These are phyloP conservation scores for Sphagnum tenellum DNA, from an alignment of 225 moss, liverwort and hornwort genomes.

Conservation along the genomic window DNA sequence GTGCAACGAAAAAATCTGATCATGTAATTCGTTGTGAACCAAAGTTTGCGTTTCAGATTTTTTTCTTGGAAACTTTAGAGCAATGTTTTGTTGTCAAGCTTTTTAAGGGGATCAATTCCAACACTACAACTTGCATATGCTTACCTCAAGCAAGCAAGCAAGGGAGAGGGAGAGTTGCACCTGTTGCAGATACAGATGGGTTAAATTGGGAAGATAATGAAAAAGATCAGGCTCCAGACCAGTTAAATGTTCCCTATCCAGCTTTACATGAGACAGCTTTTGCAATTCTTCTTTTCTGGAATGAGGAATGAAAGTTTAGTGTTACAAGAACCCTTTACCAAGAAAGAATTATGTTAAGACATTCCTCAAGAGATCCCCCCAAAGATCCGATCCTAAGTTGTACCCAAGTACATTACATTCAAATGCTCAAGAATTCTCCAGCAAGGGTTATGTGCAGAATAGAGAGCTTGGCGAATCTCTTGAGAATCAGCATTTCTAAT, in stretches of 20 bases:
- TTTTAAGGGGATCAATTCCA: not conserved
- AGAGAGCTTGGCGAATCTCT: not conserved
- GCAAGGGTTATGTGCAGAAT: not conserved
- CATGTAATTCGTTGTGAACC: not conserved
- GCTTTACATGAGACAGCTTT: conserved; percentile 33
- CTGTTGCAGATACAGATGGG: conserved; percentile 50
- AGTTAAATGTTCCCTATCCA: conserved; percentile 28
- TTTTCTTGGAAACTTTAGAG: not conserved
- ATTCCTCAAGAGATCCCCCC: no score
- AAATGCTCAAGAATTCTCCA: not conserved
- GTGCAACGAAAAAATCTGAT: not conserved
- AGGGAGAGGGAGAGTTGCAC: conserved; percentile 12
- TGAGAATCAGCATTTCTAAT: not conserved
- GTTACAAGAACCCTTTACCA: not conserved
- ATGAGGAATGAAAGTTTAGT: not conserved
- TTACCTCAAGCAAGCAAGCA: not conserved
- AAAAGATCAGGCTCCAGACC: conserved; percentile 18
- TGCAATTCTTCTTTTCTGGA: conserved; percentile 32
- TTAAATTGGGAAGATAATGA: conserved; percentile 21
- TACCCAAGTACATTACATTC: not conserved
- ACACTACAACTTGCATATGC: not conserved
- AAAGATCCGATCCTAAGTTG: not conserved
- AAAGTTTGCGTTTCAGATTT: not conserved
- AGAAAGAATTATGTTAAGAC: not conserved
- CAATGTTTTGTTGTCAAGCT: not conserved